phyloP scores from a whole-genome alignment of 208 protist species.

The Acanthamoeba rhysodes region DNA sequence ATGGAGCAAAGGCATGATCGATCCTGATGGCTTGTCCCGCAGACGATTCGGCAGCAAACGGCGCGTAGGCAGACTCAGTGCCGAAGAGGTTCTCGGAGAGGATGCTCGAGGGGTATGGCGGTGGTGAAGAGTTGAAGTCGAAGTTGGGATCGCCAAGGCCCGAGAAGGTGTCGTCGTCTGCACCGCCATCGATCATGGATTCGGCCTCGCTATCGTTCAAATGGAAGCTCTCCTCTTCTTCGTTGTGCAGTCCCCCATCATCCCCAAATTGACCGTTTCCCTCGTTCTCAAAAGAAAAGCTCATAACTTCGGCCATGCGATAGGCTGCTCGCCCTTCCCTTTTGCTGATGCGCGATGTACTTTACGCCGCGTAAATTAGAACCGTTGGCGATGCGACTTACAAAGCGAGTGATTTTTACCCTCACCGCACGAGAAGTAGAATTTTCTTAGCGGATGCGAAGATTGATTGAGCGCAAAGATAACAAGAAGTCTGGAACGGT shows the following conservation, averaged over 20 bases:
- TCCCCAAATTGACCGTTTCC: conserved; percentile 25
- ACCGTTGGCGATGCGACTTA: too few species aligned
- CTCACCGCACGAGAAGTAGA: too few species aligned
- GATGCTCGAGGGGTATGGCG: not conserved
- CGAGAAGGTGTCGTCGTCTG: conserved; percentile 37
- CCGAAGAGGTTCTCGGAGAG: conserved; percentile 5
- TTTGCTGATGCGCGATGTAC: too few species aligned
- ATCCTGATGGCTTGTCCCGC: not conserved
- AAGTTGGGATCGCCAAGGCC: conserved; percentile 28
- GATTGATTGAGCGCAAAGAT: too few species aligned
- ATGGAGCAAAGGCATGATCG: not conserved
- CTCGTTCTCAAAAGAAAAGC: conserved; percentile 53
- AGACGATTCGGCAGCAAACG: not conserved
- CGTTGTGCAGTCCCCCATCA: not conserved
- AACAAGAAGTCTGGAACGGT: too few species aligned
- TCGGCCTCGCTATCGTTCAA: not conserved
- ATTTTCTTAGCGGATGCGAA: too few species aligned
- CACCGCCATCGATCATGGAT: not conserved
- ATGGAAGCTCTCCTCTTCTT: not conserved
- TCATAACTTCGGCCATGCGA: conserved; percentile 37
- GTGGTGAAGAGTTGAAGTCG: not conserved
- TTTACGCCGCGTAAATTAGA: too few species aligned
- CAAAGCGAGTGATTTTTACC: too few species aligned
- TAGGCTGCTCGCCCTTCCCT: not conserved
- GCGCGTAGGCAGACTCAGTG: not conserved